Evolutionary conservation across 1,284 basidiomycete genomes (phyloP), one percentile per base, ranked within the genome.

Genomic region (Meira nashicola): DNA sequence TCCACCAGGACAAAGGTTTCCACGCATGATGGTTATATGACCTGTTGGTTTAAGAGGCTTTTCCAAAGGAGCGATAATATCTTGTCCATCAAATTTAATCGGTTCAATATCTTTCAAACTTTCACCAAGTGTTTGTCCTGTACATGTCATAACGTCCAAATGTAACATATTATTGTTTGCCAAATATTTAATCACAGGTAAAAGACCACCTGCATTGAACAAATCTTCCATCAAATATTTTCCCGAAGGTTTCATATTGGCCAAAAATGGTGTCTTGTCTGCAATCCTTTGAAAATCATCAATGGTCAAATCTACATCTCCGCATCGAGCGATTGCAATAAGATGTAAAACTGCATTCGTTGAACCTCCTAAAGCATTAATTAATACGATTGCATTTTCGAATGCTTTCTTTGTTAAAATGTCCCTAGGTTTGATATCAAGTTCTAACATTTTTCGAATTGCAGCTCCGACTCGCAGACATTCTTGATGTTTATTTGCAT

Each of bases 361-460:
- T 4, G 90, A 93, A 89, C 89, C 90, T 90, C 72, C 43, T 51
- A 50, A 50, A 62, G 66, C 54, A 54, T 63, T 55, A 68, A 84
- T 83, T 10, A 89, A 92, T 85, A 76, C 77, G 58, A 97, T 92
- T 17, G 93, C 93, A 79, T 96, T 96, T 81, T 97, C 93, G 72
- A 97, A 96, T 2, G 93, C 92, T 17, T 86, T 84, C 28, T 88
- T 86, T 19, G 92, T 96, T 92, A 97, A 96, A 79, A 97, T 96
- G 77, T 97, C 89, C 86, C 25, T 83, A 79, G 92, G 92, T 79
- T 93, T 94, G 71, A 94, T 82, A 76, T 96, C 90, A 56, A 87
- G 80, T 71, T 87, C 89, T 53, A 96, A 84, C 54, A 96, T 81
- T 63, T 84, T 85, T 76, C 86, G 90, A 77, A 96, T 83, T 71